Evolutionary conservation across 768 basidiomycete genomes (phyloP).

Genomic region (Psilocybe subaeruginosa): DNA sequence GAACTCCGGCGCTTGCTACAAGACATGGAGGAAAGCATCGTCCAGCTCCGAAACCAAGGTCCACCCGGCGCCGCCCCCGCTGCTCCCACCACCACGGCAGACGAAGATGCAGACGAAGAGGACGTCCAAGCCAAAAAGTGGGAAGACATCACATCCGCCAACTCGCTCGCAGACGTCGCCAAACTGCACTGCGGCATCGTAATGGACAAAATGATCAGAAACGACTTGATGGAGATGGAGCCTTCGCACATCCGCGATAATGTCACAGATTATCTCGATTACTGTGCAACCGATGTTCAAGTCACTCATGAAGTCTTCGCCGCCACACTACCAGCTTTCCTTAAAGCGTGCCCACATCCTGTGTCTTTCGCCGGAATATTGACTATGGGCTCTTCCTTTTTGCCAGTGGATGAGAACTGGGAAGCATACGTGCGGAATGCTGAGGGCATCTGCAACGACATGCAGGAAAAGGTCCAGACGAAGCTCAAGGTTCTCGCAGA

Average conservation of each 20-base stretch:
- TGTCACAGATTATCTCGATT: conserved; percentile 75
- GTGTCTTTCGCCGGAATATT: conserved; percentile 91
- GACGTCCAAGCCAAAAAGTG: conserved; percentile 62
- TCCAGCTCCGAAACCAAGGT: conserved; percentile 22
- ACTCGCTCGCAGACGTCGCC: conserved; percentile 92
- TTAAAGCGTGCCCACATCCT: conserved; percentile 85
- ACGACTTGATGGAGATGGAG: conserved; percentile 72
- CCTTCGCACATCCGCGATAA: conserved; percentile 67
- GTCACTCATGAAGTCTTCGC: conserved; percentile 84
- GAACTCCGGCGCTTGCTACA: conserved; percentile 39
- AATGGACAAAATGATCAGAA: conserved; percentile 77
- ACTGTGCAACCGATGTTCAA: conserved; percentile 85
- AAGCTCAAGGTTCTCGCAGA: conserved; percentile 72
- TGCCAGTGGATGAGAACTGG: conserved; percentile 92
- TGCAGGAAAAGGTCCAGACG: conserved; percentile 76
- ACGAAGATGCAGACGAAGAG: conserved; percentile 12
- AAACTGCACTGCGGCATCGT: conserved; percentile 84
- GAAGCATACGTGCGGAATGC: conserved; percentile 79
- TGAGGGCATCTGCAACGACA: conserved; percentile 70
- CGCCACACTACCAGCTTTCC: conserved; percentile 79
- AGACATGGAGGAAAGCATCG: conserved; percentile 44
- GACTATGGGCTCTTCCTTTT: conserved; percentile 89
- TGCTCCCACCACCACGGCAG: background rate
- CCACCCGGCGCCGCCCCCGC: background rate
- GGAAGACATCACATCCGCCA: conserved; percentile 92